These are phyloP conservation scores for Colletotrichum chrysophilum DNA, from an alignment of 2,329 filamentous ascomycete species.

Conservation along the genomic window DNA sequence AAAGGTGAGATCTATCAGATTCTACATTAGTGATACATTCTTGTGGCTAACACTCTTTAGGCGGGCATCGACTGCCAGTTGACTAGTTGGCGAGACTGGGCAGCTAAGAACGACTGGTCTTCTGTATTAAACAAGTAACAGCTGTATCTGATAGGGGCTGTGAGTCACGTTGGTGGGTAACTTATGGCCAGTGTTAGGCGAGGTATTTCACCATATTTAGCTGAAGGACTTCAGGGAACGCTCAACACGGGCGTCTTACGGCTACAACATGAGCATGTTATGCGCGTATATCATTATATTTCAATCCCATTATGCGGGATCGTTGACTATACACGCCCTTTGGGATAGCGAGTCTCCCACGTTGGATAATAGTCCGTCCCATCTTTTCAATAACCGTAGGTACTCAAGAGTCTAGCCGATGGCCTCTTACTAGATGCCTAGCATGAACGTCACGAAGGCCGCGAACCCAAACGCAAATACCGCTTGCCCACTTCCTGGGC, in stretches of 20 bases:
- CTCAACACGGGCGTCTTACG: not conserved
- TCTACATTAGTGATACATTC: fast-evolving
- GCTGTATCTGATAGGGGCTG: not conserved
- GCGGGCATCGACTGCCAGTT: slow-evolving; percentile 45
- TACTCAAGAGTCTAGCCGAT: not conserved
- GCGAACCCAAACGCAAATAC: not conserved
- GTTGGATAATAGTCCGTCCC: not conserved
- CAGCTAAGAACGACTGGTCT: slow-evolving; percentile 40
- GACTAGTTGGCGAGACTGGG: slow-evolving; percentile 42
- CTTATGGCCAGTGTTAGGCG: fast-evolving
- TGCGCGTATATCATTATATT: not conserved
- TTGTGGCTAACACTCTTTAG: not conserved
- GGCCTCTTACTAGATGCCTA: not conserved
- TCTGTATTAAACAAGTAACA: slow-evolving; percentile 19
- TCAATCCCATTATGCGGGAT: not conserved
- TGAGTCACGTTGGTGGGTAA: not conserved
- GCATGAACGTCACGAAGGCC: not conserved
- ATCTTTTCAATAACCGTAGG: not conserved
- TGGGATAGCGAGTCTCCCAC: not conserved
- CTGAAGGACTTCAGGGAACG: not conserved
- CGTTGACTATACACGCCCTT: not conserved
- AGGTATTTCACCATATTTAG: not conserved
- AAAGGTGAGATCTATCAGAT: slow-evolving; percentile 37
- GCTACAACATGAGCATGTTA: not conserved
- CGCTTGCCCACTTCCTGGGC: not conserved